Evolutionary conservation across 176 grass and related monocot genomes (phyloP).

Genomic region (Urochloa ruziziensis): DNA sequence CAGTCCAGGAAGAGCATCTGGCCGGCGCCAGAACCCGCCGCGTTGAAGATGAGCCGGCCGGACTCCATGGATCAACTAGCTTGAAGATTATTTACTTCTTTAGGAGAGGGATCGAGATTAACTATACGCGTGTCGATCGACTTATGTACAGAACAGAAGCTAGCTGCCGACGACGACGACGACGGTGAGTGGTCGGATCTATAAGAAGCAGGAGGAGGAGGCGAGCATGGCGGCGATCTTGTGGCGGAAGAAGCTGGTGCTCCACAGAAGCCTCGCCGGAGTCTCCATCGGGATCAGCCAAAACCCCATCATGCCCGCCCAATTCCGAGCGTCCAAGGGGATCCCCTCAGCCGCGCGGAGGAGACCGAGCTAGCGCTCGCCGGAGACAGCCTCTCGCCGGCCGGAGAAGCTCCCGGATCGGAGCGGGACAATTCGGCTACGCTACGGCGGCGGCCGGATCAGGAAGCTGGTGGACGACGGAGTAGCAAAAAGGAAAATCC

Average conservation of each 20-base stretch:
- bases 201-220: slow-evolving; percentile 76
- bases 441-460: slow-evolving; percentile 17
- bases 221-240: slow-evolving; percentile 75
- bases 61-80: slow-evolving; percentile 61
- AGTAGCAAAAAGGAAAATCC: background rate
- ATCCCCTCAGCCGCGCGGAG: slow-evolving; percentile 58
- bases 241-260: slow-evolving; percentile 99
- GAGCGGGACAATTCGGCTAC: slow-evolving; percentile 38
- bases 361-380: slow-evolving; percentile 36
- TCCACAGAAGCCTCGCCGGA: slow-evolving; percentile 91
- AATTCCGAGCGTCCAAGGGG: slow-evolving; percentile 18
- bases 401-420: slow-evolving; percentile 34
- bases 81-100: slow-evolving; percentile 30
- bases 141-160: slow-evolving; percentile 33
- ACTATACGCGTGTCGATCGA: slow-evolving; percentile 18
- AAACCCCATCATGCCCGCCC: slow-evolving; percentile 70
- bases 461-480: slow-evolving; percentile 14
- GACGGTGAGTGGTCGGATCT: slow-evolving; percentile 4
- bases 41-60: slow-evolving; percentile 77
- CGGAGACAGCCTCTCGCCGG: slow-evolving; percentile 16
- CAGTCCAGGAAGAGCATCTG: slow-evolving; percentile 76
- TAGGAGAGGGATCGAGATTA: background rate
- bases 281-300: slow-evolving; percentile 83
- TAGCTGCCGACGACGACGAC: slow-evolving; percentile 8
- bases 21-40: slow-evolving; percentile 44